phyloP scores from a whole-genome alignment of 2,329 filamentous ascomycete species.

The Xylariaceae sp. region DNA sequence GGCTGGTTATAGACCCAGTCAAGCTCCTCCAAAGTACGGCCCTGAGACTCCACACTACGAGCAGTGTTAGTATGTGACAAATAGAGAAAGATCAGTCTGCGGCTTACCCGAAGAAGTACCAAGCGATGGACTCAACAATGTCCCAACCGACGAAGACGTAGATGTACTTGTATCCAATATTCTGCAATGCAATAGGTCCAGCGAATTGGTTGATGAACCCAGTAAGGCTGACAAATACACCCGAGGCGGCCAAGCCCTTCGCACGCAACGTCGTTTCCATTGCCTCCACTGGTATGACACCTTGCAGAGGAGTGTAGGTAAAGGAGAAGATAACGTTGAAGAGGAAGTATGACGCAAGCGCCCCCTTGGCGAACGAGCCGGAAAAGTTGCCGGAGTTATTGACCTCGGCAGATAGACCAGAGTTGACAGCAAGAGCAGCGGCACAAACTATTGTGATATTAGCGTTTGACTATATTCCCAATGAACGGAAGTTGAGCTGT shows the following conservation, averaged over 20 bases:
- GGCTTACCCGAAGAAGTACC: slow-evolving; percentile 44
- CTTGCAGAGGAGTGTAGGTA: slow-evolving; percentile 47
- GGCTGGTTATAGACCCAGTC: slow-evolving; percentile 48
- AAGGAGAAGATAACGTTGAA: slow-evolving; percentile 49
- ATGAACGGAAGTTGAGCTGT: slow-evolving; percentile 4
- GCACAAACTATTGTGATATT: slow-evolving; percentile 32
- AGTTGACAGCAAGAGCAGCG: slow-evolving; percentile 40
- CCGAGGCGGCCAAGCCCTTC: slow-evolving; percentile 43
- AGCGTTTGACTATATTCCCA: neutral
- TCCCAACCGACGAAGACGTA: slow-evolving; percentile 49
- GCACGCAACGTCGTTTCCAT: slow-evolving; percentile 46
- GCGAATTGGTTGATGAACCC: slow-evolving; percentile 48
- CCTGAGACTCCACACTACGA: slow-evolving; percentile 45
- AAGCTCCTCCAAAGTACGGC: slow-evolving; percentile 46
- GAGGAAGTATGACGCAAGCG: slow-evolving; percentile 45
- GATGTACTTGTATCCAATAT: slow-evolving; percentile 41
- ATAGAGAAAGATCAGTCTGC: neutral
- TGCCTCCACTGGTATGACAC: slow-evolving; percentile 43
- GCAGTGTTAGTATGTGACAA: slow-evolving; percentile 5
- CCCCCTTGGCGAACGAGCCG: slow-evolving; percentile 38
- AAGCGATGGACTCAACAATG: slow-evolving; percentile 35
- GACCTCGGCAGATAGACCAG: slow-evolving; percentile 39
- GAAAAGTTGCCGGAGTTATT: slow-evolving; percentile 30
- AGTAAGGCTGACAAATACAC: slow-evolving; percentile 42
- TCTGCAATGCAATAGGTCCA: slow-evolving; percentile 41